Percentiles rank a stretch among this genome's conserved stretches.
Conservation (phyloP, 768 basidiomycete genomes). For the Russula emetica region DNA sequence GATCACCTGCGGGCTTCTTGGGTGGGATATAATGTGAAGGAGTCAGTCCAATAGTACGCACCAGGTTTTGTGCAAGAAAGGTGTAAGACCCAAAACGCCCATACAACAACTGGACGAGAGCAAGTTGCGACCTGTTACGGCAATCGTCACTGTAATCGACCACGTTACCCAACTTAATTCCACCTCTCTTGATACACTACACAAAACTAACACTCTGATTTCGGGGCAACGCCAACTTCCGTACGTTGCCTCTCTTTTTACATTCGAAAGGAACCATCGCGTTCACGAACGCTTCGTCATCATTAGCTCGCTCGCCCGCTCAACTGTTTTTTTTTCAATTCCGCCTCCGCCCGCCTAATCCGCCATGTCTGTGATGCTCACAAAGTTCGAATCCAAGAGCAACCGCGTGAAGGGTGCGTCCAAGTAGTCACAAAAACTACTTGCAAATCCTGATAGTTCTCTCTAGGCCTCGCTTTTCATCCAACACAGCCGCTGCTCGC, state of each 20-base stretch:
- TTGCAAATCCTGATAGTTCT: slow-evolving; percentile 10
- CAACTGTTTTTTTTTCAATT: slow-evolving; percentile 1
- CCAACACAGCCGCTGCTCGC: slow-evolving; percentile 95
- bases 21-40: background rate
- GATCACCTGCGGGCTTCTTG: slow-evolving; percentile 58
- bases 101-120: slow-evolving; percentile 42
- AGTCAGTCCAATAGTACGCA: slow-evolving; percentile 32
- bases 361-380: slow-evolving; percentile 84
- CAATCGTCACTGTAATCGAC: slow-evolving; percentile 14
- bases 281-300: background rate
- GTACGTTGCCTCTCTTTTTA: slow-evolving; percentile 7
- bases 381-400: slow-evolving; percentile 99
- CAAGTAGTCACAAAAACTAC: background rate
- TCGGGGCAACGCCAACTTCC: slow-evolving; percentile 1
- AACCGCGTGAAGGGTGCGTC: slow-evolving; percentile 90
- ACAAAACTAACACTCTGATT: background rate
- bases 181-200: background rate
- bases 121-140: background rate
- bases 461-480: slow-evolving; percentile 81
- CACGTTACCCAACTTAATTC: slow-evolving; percentile 7
- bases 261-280: background rate
- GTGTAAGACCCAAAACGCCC: slow-evolving; percentile 68
- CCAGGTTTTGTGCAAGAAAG: slow-evolving; percentile 67
- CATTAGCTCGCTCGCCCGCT: slow-evolving; percentile 4
- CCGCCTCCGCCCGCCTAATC: slow-evolving; percentile 1